A percentile compares a stretch with the other conserved stretches of the same genome.
phyloP scores from a whole-genome alignment of 2,329 filamentous ascomycete genomes.

The Claviceps arundinis region DNA sequence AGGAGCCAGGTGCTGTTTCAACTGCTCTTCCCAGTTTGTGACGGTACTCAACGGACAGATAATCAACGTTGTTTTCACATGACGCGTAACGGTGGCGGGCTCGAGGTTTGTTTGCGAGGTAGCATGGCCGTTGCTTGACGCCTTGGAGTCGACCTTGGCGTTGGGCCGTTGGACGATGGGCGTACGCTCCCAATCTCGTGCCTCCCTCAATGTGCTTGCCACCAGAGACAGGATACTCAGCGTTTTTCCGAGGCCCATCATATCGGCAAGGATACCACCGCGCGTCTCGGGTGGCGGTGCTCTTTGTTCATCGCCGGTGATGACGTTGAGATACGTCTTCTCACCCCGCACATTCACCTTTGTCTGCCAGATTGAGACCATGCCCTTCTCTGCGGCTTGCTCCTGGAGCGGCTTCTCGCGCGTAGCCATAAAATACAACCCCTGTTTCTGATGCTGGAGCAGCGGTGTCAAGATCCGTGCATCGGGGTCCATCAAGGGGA shows the following conservation, averaged over 20 bases:
- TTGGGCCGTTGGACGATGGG: slow-evolving; percentile 36
- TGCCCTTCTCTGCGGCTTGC: slow-evolving; percentile 43
- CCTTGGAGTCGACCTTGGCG: slow-evolving; percentile 26
- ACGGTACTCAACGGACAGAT: slow-evolving; percentile 85
- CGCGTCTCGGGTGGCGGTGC: slow-evolving; percentile 51
- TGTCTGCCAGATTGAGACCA: slow-evolving; percentile 66
- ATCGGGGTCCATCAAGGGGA: slow-evolving; percentile 60
- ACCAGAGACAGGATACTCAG: slow-evolving; percentile 75
- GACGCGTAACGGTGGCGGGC: slow-evolving; percentile 42
- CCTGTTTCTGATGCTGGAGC: slow-evolving; percentile 80
- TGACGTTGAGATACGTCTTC: slow-evolving; percentile 65
- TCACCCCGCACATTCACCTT: slow-evolving; percentile 36
- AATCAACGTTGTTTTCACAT: slow-evolving; percentile 69
- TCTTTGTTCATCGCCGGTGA: slow-evolving; percentile 56
- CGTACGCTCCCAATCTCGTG: slow-evolving; percentile 45
- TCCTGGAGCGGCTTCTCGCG: slow-evolving; percentile 57
- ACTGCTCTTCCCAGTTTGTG: slow-evolving; percentile 89
- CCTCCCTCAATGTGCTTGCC: slow-evolving; percentile 48
- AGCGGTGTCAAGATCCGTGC: slow-evolving; percentile 50
- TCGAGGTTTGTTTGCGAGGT: slow-evolving; percentile 27
- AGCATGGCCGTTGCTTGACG: slow-evolving; percentile 13
- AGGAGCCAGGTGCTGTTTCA: slow-evolving; percentile 63
- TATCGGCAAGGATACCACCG: slow-evolving; percentile 67
- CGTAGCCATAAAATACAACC: slow-evolving; percentile 69
- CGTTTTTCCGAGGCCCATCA: slow-evolving; percentile 84